phyloP scores from a whole-genome alignment of 2,329 filamentous ascomycete species.

The Rhinocladiella similis region DNA sequence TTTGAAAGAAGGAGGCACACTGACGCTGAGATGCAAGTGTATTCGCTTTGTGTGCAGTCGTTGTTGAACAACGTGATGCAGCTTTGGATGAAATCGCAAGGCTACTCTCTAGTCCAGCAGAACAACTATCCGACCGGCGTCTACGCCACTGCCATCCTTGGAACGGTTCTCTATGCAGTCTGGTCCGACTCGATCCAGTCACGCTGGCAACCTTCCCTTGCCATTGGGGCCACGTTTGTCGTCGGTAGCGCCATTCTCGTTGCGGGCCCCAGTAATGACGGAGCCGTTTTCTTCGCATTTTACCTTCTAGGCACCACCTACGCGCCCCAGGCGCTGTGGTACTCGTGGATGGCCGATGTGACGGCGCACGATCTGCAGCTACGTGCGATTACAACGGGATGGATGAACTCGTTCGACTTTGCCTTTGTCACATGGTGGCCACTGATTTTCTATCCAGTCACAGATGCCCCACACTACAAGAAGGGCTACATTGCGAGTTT shows the following conservation, averaged over 20 bases:
- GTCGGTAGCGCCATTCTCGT: slow-evolving; percentile 42
- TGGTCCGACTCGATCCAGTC: slow-evolving; percentile 46
- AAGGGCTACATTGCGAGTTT: slow-evolving; percentile 35
- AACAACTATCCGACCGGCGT: slow-evolving; percentile 48
- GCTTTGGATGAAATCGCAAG: slow-evolving; percentile 47
- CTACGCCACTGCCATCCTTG: slow-evolving; percentile 45
- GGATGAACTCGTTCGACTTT: slow-evolving; percentile 39
- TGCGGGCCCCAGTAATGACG: slow-evolving; percentile 35
- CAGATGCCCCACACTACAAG: slow-evolving; percentile 34
- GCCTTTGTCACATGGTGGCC: slow-evolving; percentile 36
- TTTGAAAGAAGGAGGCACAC: background rate
- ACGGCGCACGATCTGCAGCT: slow-evolving; percentile 36
- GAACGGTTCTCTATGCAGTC: slow-evolving; percentile 43
- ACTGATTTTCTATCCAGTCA: slow-evolving; percentile 37
- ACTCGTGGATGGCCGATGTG: slow-evolving; percentile 48
- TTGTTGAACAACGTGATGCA: slow-evolving; percentile 48
- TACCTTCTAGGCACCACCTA: slow-evolving; percentile 48
- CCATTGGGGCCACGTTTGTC: slow-evolving; percentile 46
- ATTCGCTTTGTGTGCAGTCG: slow-evolving; percentile 46
- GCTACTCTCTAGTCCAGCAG: slow-evolving; percentile 45
- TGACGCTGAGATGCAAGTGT: slow-evolving; percentile 28
- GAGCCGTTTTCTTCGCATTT: slow-evolving; percentile 46
- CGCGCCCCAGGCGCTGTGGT: slow-evolving; percentile 50
- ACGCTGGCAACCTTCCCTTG: slow-evolving; percentile 46
- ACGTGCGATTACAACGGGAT: slow-evolving; percentile 36